Percentiles rank a stretch among this genome's conserved stretches.
Conservation (phyloP, 768 basidiomycete species). For the Kwoniella heveanensis region DNA sequence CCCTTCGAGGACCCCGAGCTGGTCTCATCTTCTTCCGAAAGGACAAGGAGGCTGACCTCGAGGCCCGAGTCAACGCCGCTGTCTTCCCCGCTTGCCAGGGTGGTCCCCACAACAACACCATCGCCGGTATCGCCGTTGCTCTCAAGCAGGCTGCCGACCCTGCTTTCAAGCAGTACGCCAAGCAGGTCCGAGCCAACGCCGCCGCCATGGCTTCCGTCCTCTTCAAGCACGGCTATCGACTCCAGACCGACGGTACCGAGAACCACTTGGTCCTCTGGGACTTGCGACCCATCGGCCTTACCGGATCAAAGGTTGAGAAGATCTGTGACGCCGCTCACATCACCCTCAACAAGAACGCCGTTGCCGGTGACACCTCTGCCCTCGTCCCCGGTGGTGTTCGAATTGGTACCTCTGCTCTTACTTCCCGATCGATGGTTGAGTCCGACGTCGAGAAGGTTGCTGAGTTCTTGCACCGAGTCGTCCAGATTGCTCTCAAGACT, state of each 20-base stretch:
- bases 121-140: conserved; percentile 90
- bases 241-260: conserved; percentile 95
- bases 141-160: conserved; percentile 89
- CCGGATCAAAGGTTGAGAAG: conserved; percentile 98
- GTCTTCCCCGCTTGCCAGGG: conserved; percentile 99
- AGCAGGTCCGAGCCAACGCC: conserved; percentile 91
- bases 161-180: conserved; percentile 85
- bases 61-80: conserved; percentile 95
- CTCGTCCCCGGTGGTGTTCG: conserved; percentile 96
- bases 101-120: conserved; percentile 98
- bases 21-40: conserved; percentile 98
- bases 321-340: conserved; percentile 95
- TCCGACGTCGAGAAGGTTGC: conserved; percentile 83
- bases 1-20: conserved; percentile 94
- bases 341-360: conserved; percentile 85
- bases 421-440: conserved; percentile 90
- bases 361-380: conserved; percentile 93
- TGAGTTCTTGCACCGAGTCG: conserved; percentile 87
- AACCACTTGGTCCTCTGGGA: conserved; percentile 99
- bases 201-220: conserved; percentile 73
- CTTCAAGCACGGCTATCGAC: conserved; percentile 80
- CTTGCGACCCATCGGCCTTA: conserved; percentile 87
- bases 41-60: conserved; percentile 85
- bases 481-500: conserved; percentile 82
- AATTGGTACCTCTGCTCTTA: conserved; percentile 89